Percentiles rank a stretch among this genome's conserved stretches.
These are phyloP conservation scores for Olyra latifolia DNA, from an alignment of 176 grass and related monocot genomes.

Conservation along the genomic window DNA sequence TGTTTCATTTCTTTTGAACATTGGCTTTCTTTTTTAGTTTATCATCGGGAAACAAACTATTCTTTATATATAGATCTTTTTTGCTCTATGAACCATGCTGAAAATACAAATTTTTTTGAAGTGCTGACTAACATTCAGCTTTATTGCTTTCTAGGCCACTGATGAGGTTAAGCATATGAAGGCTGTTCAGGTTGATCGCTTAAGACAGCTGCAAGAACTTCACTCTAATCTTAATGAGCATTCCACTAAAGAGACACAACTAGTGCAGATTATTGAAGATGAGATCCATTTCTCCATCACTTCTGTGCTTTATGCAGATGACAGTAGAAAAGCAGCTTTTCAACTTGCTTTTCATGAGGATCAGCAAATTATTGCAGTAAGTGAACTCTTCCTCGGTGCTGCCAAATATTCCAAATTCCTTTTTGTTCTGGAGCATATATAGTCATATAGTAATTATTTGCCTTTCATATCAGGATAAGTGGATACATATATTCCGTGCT, in stretches of 20 bases:
- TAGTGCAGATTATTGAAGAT: conserved; percentile 73
- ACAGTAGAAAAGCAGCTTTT: conserved; percentile 74
- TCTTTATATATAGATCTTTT: conserved; percentile 12
- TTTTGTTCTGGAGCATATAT: conserved; percentile 3
- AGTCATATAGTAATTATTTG: conserved; percentile 7
- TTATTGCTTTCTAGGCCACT: conserved; percentile 54
- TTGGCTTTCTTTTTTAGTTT: conserved; percentile 8
- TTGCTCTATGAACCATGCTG: too few species aligned
- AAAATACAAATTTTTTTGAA: too few species aligned
- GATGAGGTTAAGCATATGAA: conserved; percentile 83
- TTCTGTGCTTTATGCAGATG: conserved; percentile 72
- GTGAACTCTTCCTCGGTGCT: conserved; percentile 34
- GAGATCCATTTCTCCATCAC: conserved; percentile 74
- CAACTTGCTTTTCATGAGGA: conserved; percentile 90
- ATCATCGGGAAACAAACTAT: neutral
- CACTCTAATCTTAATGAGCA: conserved; percentile 68
- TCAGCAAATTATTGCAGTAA: conserved; percentile 95
- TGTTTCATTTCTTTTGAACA: neutral
- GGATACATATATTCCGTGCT: conserved; percentile 87
- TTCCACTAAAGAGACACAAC: conserved; percentile 57
- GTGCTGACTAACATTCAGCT: conserved; percentile 34
- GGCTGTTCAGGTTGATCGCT: conserved; percentile 61
- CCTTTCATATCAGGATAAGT: conserved; percentile 71
- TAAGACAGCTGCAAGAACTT: conserved; percentile 88
- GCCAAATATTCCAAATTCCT: conserved; percentile 2